Conservation (phyloP, 768 basidiomycete species). For the Hemileccinum impolitum region DNA sequence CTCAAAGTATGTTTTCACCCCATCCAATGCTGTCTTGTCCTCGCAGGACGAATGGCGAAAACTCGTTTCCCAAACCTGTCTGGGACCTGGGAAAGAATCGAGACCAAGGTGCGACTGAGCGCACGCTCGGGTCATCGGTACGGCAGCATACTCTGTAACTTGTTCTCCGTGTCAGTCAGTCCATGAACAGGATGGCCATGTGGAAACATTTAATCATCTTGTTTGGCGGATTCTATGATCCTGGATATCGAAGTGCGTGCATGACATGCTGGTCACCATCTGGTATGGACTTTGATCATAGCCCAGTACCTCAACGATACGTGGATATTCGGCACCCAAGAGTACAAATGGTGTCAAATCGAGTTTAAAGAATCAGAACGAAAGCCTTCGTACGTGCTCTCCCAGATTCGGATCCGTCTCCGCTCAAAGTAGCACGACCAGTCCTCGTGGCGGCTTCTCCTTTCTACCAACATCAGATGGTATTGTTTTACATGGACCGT, state of each 20-base stretch:
- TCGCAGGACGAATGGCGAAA: constrained; percentile 82
- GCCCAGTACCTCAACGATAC: constrained; percentile 81
- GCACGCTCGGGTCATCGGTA: constrained; percentile 83
- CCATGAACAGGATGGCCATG: constrained; percentile 64
- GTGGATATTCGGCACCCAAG: constrained; percentile 83
- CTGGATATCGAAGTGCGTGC: constrained; percentile 66
- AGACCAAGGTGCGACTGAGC: constrained; percentile 76
- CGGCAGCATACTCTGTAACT: neutral
- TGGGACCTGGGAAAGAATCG: constrained; percentile 90
- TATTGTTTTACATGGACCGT: constrained; percentile 69
- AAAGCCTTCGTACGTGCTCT: constrained; percentile 59
- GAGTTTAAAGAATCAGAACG: constrained; percentile 69
- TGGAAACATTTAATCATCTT: constrained; percentile 88
- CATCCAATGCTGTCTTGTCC: no score
- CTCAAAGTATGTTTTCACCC: neutral
- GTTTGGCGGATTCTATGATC: constrained; percentile 90
- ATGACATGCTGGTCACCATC: neutral
- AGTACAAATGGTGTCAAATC: constrained; percentile 81
- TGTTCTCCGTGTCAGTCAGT: neutral
- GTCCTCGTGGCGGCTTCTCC: constrained; percentile 80
- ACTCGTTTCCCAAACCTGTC: constrained; percentile 80
- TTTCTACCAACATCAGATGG: constrained; percentile 79
- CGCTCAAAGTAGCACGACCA: constrained; percentile 20
- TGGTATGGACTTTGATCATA: no score
- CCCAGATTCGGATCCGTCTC: no score